Conservation (phyloP, 2,329 filamentous ascomycete species). For the Cordyceps militaris region DNA sequence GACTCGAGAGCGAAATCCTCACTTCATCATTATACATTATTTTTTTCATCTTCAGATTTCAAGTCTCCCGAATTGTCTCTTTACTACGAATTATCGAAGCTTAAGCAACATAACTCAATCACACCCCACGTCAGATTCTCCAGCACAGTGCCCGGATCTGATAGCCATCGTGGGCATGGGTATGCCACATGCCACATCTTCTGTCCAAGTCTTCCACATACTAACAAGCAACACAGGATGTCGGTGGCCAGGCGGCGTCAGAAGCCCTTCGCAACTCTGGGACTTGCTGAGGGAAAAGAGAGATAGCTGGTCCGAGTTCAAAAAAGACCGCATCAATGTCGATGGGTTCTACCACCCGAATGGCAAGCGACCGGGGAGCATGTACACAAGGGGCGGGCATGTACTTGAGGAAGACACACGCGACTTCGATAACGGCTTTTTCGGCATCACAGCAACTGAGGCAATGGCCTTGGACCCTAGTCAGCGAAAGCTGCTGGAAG, state of each 20-base stretch:
- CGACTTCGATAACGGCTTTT: background rate
- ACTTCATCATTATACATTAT: background rate
- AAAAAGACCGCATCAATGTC: background rate
- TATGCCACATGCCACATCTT: background rate
- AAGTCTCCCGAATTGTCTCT: background rate
- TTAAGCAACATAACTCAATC: background rate
- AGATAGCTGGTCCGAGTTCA: background rate
- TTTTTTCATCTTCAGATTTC: background rate
- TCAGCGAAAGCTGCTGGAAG: background rate
- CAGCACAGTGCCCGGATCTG: background rate
- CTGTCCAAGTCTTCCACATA: background rate
- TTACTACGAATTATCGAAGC: background rate
- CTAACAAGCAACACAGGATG: background rate
- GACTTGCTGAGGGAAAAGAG: background rate
- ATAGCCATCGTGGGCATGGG: background rate
- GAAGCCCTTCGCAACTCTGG: background rate
- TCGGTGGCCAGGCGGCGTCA: background rate
- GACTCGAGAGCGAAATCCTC: background rate
- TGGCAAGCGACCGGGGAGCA: background rate
- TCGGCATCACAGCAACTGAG: background rate
- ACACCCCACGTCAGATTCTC: background rate
- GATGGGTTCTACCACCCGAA: background rate
- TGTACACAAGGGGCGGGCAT: background rate
- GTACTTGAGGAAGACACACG: background rate
- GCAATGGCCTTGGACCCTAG: background rate